phyloP scores from a whole-genome alignment of 2,329 filamentous ascomycete species.

The Aspergillus ibericus region DNA sequence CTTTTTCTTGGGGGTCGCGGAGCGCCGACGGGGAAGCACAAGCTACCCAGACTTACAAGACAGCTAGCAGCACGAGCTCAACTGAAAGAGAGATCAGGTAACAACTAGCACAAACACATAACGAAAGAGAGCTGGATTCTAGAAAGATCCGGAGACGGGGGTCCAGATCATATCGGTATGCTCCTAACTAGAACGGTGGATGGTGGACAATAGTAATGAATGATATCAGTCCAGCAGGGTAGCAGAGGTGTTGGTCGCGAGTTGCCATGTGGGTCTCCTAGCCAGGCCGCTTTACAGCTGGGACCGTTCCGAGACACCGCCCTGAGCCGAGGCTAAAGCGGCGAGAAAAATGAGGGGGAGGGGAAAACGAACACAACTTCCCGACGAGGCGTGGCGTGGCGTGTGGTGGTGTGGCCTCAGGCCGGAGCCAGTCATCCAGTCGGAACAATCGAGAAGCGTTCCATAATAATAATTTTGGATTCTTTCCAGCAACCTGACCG shows the following conservation, averaged over 20 bases:
- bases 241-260: background rate
- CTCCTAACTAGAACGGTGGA: background rate
- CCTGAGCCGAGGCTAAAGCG: constrained; percentile 9
- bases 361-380: constrained; percentile 3
- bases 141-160: background rate
- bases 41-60: background rate
- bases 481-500: background rate
- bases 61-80: background rate
- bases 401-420: constrained; percentile 10
- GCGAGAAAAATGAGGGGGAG: constrained; percentile 24
- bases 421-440: background rate
- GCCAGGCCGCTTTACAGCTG: background rate
- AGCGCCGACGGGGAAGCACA: background rate
- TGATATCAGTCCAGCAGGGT: background rate
- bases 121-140: background rate
- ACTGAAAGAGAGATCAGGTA: background rate
- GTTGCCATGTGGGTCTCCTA: background rate
- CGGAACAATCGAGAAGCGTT: background rate
- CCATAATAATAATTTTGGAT: background rate
- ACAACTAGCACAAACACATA: background rate
- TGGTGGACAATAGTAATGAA: background rate
- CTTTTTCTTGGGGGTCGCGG: background rate
- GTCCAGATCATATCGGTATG: background rate
- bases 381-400: too few species aligned
- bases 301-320: background rate